Percentiles rank a stretch among this genome's conserved stretches.
Conservation (phyloP, 2,329 filamentous ascomycete genomes). For the Pseudogymnoascus sp. region DNA sequence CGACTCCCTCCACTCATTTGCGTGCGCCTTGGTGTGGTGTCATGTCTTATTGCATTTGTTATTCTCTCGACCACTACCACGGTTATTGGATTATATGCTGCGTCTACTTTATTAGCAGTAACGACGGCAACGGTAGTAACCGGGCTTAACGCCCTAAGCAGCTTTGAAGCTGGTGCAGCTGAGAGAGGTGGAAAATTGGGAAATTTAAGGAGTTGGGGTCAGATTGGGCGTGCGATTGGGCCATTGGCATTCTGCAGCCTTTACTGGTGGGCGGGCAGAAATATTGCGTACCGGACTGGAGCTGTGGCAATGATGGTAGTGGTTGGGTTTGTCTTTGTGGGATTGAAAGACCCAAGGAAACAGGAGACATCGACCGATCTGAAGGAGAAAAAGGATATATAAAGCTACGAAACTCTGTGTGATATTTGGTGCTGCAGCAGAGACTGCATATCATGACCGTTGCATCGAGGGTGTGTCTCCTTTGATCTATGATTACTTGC, state of each 20-base stretch:
- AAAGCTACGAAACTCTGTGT: background rate
- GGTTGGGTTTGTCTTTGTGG: conserved; percentile 58
- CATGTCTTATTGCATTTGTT: conserved; percentile 72
- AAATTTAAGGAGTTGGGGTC: conserved; percentile 70
- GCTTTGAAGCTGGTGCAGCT: conserved; percentile 71
- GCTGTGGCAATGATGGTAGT: conserved; percentile 73
- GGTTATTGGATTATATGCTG: conserved; percentile 64
- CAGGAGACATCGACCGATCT: background rate
- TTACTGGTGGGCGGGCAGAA: conserved; percentile 96
- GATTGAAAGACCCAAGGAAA: conserved; percentile 43
- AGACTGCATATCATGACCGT: background rate
- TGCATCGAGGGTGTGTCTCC: background rate
- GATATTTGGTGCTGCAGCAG: background rate
- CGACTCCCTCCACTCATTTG: conserved; percentile 73
- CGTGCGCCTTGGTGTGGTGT: conserved; percentile 68
- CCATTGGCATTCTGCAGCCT: conserved; percentile 87
- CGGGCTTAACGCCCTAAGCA: conserved; percentile 82
- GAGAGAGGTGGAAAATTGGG: conserved; percentile 85
- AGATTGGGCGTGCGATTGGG: conserved; percentile 78
- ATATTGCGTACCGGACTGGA: conserved; percentile 75
- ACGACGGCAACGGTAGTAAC: conserved; percentile 95
- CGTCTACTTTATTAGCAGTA: conserved; percentile 75
- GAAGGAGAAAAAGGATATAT: background rate
- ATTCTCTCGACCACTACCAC: conserved; percentile 64
- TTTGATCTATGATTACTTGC: background rate